phyloP scores from a whole-genome alignment of 371 early-diverging fungal genomes.

The Apophysomyces sp. region DNA sequence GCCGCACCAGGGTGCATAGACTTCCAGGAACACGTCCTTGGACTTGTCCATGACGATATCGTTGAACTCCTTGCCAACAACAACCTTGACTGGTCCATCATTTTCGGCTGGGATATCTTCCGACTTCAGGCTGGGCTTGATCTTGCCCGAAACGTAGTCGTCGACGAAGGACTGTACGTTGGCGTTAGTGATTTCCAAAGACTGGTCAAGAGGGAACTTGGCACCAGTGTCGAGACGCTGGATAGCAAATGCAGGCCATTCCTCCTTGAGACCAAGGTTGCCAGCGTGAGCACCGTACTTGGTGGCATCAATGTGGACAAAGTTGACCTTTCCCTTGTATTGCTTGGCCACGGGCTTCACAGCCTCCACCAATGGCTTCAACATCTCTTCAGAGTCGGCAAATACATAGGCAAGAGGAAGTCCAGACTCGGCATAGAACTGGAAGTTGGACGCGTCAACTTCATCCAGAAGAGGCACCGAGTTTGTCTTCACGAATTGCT shows the following conservation, averaged over 20 bases:
- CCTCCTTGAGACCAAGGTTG: conserved; percentile 77
- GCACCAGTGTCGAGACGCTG: conserved; percentile 66
- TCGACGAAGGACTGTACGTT: conserved; percentile 63
- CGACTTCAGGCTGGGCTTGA: conserved; percentile 82
- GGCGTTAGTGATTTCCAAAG: conserved; percentile 57
- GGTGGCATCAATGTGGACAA: conserved; percentile 84
- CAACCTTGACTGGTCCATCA: conserved; percentile 84
- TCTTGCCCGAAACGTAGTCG: conserved; percentile 66
- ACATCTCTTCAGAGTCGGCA: conserved; percentile 64
- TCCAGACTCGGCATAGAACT: conserved; percentile 76
- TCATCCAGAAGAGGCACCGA: conserved; percentile 89
- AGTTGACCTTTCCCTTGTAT: conserved; percentile 82
- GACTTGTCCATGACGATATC: conserved; percentile 78
- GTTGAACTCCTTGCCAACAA: conserved; percentile 82
- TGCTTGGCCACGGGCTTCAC: conserved; percentile 79
- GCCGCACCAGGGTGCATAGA: conserved; percentile 95
- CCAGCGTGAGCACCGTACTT: conserved; percentile 85
- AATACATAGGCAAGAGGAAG: conserved; percentile 90
- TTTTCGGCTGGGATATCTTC: conserved; percentile 82
- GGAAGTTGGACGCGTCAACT: conserved; percentile 86
- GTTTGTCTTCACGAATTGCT: conserved; percentile 69
- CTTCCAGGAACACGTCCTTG: conserved; percentile 94
- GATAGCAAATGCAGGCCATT: conserved; percentile 93
- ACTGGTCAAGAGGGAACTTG: conserved; percentile 84
- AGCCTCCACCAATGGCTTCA: conserved; percentile 47